A percentile compares a stretch with the other conserved stretches of the same genome.
Conservation (phyloP, 306 rosid genomes). For the Carpinus viminea region DNA sequence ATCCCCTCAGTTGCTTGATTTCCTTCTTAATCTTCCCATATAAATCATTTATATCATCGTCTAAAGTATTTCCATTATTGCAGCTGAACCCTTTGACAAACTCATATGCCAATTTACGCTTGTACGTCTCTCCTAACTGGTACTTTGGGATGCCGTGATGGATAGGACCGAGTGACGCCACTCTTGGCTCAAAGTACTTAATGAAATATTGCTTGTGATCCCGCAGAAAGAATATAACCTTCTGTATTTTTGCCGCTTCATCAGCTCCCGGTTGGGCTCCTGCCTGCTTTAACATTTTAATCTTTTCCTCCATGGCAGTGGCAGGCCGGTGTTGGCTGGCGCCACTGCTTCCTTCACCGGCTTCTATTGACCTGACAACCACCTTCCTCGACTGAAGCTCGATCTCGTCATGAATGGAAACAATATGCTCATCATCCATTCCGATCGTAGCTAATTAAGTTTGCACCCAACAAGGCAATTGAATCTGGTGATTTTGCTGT, state of each 20-base stretch:
- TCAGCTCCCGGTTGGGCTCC: no score
- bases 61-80: not conserved
- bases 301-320: not conserved
- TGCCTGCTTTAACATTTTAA: not conserved
- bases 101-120: not conserved
- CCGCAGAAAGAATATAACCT: conserved; percentile 3
- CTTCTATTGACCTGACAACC: no score
- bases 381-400: no score
- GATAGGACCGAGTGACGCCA: conserved; percentile 25
- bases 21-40: not conserved
- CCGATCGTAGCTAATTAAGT: not conserved
- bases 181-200: conserved; percentile 17
- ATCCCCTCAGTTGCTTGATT: not conserved
- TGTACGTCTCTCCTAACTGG: conserved; percentile 1
- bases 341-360: no score
- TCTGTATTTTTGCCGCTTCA: conserved; percentile 15
- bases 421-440: not conserved
- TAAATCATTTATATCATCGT: accelerated
- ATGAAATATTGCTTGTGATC: not conserved
- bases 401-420: no score
- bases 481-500: no score
- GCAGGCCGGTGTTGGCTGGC: no score
- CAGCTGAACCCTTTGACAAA: not conserved
- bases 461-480: not conserved
- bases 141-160: conserved; percentile 9